phyloP scores from a whole-genome alignment of 2,329 filamentous ascomycete species.

The Madurella mycetomatis region DNA sequence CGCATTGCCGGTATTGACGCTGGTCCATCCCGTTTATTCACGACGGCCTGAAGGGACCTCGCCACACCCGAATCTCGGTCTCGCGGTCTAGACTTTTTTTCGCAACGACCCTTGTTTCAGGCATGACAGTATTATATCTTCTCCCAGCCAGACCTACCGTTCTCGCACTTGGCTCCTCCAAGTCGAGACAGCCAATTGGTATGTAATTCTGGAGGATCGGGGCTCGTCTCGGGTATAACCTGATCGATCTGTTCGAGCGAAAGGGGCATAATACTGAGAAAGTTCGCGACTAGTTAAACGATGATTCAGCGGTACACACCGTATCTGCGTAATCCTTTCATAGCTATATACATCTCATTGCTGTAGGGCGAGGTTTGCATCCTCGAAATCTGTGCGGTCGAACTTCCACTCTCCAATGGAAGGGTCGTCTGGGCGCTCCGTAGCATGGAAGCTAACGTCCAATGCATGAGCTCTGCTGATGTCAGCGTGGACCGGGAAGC shows the following conservation, averaged over 20 bases:
- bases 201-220: not conserved
- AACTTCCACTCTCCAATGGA: slow-evolving; percentile 19
- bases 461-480: slow-evolving; percentile 12
- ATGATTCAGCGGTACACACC: slow-evolving; percentile 2
- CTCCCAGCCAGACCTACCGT: not conserved
- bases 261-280: slow-evolving; percentile 1
- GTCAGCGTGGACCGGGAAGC: not conserved
- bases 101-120: not conserved
- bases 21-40: not conserved
- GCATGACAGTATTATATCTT: not conserved
- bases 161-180: not conserved
- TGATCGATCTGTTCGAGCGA: not conserved
- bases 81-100: not conserved
- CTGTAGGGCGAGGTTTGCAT: slow-evolving; percentile 17
- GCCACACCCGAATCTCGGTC: not conserved
- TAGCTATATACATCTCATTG: slow-evolving; percentile 11
- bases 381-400: slow-evolving; percentile 15
- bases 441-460: slow-evolving; percentile 19
- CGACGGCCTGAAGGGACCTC: not conserved
- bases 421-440: slow-evolving; percentile 11
- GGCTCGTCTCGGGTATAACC: not conserved
- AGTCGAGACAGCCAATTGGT: no score
- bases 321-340: slow-evolving; percentile 9
- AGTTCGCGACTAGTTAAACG: not conserved
- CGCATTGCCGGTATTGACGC: not conserved